Percentiles rank a stretch among this genome's conserved stretches.
Evolutionary conservation across 164 flowering plant genomes (phyloP).

Genomic region (Magnolia changhungtana): DNA sequence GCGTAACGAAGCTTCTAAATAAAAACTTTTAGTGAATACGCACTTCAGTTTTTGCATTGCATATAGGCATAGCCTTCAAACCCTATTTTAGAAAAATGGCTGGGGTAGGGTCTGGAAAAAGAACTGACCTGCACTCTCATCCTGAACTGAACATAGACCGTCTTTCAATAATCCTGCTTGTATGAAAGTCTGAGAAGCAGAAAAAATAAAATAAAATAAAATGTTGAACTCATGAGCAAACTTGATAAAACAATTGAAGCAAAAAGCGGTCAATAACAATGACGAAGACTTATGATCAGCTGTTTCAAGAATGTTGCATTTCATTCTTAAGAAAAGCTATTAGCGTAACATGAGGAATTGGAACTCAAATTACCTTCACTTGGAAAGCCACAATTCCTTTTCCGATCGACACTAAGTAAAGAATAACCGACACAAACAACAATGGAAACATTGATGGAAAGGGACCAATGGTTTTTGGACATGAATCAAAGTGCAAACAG

Average conservation of each 20-base stretch:
- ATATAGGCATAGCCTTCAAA: too few relatives aligned
- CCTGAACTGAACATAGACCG: conserved; percentile 90
- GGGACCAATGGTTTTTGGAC: too few relatives aligned
- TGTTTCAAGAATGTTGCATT: not conserved
- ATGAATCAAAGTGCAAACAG: too few relatives aligned
- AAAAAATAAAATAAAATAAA: not conserved
- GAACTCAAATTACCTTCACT: not conserved
- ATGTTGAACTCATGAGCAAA: not conserved
- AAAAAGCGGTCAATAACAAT: not conserved
- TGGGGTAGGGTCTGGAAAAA: not conserved
- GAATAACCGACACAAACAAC: not conserved
- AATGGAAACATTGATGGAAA: too few relatives aligned
- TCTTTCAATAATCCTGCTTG: conserved; percentile 77
- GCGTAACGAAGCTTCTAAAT: too few relatives aligned
- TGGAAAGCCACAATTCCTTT: not conserved
- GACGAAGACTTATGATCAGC: not conserved
- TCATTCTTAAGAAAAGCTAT: not conserved
- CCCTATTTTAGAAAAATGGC: not conserved
- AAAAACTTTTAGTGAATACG: too few relatives aligned
- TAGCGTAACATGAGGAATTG: not conserved
- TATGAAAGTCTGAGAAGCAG: conserved; percentile 43
- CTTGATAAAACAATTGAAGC: not conserved
- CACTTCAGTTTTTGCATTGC: too few relatives aligned
- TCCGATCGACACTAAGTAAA: not conserved
- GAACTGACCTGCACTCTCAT: conserved; percentile 87